phyloP scores from a whole-genome alignment of 176 grass and related monocot genomes.

The Rhipidocladum racemiflorum region DNA sequence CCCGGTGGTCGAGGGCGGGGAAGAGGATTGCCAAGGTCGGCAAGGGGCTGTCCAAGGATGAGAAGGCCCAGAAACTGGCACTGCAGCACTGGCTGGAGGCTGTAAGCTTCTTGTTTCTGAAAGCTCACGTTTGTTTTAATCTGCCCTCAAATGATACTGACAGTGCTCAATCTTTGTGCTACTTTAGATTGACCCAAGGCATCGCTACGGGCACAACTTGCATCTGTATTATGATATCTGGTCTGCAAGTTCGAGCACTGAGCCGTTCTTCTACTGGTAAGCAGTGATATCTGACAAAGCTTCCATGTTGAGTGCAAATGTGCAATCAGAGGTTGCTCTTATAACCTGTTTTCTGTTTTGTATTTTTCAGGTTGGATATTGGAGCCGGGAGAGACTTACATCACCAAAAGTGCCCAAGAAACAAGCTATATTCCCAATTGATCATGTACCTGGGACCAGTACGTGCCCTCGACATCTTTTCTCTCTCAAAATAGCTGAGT shows the following conservation, averaged over 20 bases:
- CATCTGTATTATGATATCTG: slow-evolving; percentile 93
- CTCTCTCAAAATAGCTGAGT: background rate
- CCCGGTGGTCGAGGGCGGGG: slow-evolving; percentile 64
- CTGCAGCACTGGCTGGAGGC: slow-evolving; percentile 96
- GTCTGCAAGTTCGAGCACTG: slow-evolving; percentile 74
- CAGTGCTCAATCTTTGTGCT: background rate
- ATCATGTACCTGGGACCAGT: slow-evolving; percentile 94
- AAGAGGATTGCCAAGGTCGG: slow-evolving; percentile 87
- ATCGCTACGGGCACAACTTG: slow-evolving; percentile 94
- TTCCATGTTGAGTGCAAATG: background rate
- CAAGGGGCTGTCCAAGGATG: slow-evolving; percentile 90
- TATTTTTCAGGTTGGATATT: slow-evolving; percentile 60
- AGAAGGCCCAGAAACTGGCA: slow-evolving; percentile 86
- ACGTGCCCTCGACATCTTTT: slow-evolving; percentile 20
- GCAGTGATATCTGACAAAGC: background rate
- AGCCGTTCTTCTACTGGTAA: slow-evolving; percentile 98
- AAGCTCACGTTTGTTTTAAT: background rate
- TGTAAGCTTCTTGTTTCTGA: slow-evolving; percentile 32
- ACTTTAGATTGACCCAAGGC: slow-evolving; percentile 84
- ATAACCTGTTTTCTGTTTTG: background rate
- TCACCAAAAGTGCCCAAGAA: slow-evolving; percentile 63
- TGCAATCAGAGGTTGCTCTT: background rate
- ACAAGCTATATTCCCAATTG: slow-evolving; percentile 65
- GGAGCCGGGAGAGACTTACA: slow-evolving; percentile 64
- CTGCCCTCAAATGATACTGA: background rate